These are phyloP conservation scores for Cucumis melo DNA, from an alignment of 306 rosid genomes.

Conservation along the genomic window DNA sequence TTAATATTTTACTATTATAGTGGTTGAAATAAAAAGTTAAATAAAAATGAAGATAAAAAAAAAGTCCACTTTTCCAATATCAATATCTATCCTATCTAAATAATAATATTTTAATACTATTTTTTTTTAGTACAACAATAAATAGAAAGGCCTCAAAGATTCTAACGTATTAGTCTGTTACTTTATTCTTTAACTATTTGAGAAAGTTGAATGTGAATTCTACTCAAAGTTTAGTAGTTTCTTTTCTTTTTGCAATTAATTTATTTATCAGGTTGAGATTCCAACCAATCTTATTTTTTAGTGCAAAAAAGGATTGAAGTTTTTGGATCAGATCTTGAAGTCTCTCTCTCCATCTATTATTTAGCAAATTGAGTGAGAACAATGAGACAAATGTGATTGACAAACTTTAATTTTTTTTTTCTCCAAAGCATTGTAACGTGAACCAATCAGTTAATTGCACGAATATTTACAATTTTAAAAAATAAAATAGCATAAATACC, in stretches of 20 bases:
- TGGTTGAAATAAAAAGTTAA: no score
- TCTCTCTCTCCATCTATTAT: neutral
- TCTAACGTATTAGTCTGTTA: no score
- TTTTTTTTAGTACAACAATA: no score
- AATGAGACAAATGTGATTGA: neutral
- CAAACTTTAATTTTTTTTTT: neutral
- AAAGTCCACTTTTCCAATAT: no score
- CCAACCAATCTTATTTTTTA: neutral
- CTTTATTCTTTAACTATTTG: neutral
- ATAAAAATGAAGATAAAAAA: no score
- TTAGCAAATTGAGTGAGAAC: neutral
- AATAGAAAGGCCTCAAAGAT: no score
- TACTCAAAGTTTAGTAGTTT: neutral
- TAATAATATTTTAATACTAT: no score
- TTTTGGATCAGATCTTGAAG: conserved; percentile 1
- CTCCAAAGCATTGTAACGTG: neutral
- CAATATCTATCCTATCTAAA: no score
- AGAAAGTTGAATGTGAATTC: no score
- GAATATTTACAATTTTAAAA: no score
- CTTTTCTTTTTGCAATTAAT: neutral
- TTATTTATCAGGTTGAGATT: neutral
- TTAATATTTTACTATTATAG: no score
- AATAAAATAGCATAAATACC: no score
- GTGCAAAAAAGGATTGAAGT: neutral
- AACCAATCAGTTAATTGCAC: neutral